Conservation (phyloP, 768 basidiomycete genomes). For the Candolleomyces efflorescens region DNA sequence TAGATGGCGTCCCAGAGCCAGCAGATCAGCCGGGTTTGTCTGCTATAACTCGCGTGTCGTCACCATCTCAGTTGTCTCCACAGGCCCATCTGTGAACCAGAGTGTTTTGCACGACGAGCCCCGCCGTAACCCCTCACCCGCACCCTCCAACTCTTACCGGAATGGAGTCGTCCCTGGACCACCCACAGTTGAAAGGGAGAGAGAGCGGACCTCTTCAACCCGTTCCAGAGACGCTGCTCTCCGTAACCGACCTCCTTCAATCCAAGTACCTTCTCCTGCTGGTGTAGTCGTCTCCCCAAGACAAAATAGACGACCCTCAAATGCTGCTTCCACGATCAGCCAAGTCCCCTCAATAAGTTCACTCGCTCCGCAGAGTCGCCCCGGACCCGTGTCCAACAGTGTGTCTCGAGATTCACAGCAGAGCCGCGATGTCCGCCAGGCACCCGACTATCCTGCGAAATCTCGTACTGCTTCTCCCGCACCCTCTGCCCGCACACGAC, state of each 20-base stretch:
- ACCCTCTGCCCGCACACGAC: constrained; percentile 20
- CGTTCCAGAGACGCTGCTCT: constrained; percentile 1
- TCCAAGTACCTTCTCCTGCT: constrained; percentile 27
- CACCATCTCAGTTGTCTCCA: not conserved
- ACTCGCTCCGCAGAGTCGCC: constrained; percentile 16
- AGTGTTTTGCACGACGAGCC: not conserved
- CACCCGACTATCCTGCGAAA: constrained; percentile 16
- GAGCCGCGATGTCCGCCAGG: constrained; percentile 11
- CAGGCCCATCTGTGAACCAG: not conserved
- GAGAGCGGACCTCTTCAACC: constrained; percentile 4
- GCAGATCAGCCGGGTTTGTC: constrained; percentile 29
- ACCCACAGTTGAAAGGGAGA: constrained; percentile 15
- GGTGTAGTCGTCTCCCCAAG: constrained; percentile 21
- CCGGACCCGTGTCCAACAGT: not conserved
- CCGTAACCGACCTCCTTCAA: constrained; percentile 28
- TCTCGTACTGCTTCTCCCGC: constrained; percentile 21
- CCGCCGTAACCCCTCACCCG: constrained; percentile 5
- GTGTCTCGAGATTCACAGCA: constrained; percentile 16
- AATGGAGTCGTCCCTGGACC: constrained; percentile 2
- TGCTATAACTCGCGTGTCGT: not conserved
- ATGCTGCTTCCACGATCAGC: constrained; percentile 36
- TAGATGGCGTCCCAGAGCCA: constrained; percentile 53
- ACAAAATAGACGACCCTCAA: constrained; percentile 38
- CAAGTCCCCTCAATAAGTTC: constrained; percentile 23
- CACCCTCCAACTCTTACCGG: not conserved